phyloP scores from a whole-genome alignment of 257 asterid genomes.

The Salvia rosmarinus region DNA sequence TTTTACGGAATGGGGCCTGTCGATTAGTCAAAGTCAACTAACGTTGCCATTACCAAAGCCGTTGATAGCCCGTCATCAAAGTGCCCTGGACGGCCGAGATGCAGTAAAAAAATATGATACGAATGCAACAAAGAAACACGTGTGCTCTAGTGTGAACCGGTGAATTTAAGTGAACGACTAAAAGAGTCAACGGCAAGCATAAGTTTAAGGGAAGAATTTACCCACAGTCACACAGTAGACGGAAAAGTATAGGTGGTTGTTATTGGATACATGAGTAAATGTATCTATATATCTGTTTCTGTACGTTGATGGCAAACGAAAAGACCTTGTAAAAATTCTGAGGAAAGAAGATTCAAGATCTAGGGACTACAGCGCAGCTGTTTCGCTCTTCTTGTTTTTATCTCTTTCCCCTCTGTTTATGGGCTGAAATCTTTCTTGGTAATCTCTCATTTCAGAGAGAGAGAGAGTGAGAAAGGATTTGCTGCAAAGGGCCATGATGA shows the following conservation, averaged over 20 bases:
- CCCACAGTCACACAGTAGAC: constrained; percentile 19
- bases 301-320: constrained; percentile 32
- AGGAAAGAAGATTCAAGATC: constrained; percentile 53
- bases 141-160: constrained; percentile 24
- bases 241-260: constrained; percentile 33
- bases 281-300: constrained; percentile 32
- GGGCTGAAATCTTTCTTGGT: constrained; percentile 24
- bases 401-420: constrained; percentile 11
- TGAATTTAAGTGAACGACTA: constrained; percentile 28
- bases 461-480: constrained; percentile 20
- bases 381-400: background rate
- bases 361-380: constrained; percentile 36
- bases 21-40: constrained; percentile 41
- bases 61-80: background rate
- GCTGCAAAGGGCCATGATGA: constrained; percentile 26
- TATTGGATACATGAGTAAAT: constrained; percentile 29
- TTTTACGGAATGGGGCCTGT: background rate
- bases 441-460: constrained; percentile 29
- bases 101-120: background rate
- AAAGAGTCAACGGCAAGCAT: constrained; percentile 45
- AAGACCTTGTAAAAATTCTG: constrained; percentile 22
- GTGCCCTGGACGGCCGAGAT: constrained; percentile 35
- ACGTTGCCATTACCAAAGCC: constrained; percentile 38
- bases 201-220: constrained; percentile 17
- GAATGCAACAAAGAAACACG: constrained; percentile 32